These are phyloP conservation scores for Aspergillus funiculosus DNA, from an alignment of 495 filamentous ascomycete species.

Conservation along the genomic window DNA sequence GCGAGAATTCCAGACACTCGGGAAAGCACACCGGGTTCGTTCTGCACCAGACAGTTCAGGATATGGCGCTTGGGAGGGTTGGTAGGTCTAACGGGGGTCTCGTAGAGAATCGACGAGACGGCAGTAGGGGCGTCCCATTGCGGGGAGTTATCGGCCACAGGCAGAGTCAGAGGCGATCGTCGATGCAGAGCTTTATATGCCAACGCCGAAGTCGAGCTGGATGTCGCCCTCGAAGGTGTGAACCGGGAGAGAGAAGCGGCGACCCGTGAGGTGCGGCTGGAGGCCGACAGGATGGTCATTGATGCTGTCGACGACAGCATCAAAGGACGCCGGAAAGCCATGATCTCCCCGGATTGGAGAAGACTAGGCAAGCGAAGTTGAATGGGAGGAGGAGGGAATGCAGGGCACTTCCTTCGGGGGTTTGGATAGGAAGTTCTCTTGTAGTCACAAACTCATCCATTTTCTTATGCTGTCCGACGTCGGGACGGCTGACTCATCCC, in stretches of 20 bases:
- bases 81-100: conserved; percentile 79
- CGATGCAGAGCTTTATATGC: conserved; percentile 97
- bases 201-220: conserved; percentile 78
- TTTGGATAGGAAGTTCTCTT: conserved; percentile 25
- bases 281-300: conserved; percentile 32
- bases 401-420: no score
- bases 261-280: conserved; percentile 32
- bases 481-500: conserved; percentile 32
- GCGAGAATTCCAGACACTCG: conserved; percentile 95
- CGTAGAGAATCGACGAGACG: conserved; percentile 97
- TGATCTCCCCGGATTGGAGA: conserved; percentile 22
- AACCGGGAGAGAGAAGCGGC: conserved; percentile 34
- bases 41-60: conserved; percentile 97
- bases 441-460: no score
- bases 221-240: conserved; percentile 33
- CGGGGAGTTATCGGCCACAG: conserved; percentile 64
- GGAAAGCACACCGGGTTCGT: conserved; percentile 94
- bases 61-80: conserved; percentile 88
- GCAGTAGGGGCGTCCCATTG: conserved; percentile 92
- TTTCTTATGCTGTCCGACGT: no score
- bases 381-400: not conserved
- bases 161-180: conserved; percentile 74
- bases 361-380: conserved; percentile 10
- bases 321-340: conserved; percentile 48
- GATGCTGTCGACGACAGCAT: conserved; percentile 35